phyloP scores from a whole-genome alignment of 1,284 basidiomycete species.

The Stereum hirsutum region DNA sequence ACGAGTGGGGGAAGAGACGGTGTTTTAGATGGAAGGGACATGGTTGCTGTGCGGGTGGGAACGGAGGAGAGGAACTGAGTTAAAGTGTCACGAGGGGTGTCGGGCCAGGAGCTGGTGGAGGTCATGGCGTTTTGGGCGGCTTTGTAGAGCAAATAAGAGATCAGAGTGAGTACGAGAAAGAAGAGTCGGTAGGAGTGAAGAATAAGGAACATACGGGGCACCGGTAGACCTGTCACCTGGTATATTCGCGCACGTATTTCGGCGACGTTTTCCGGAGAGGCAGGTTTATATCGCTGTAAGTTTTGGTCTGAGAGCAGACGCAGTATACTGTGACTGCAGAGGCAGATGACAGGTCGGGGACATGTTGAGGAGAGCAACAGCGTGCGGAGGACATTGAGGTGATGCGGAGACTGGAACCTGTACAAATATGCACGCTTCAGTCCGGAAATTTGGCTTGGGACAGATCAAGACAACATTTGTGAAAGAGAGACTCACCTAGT shows the following conservation, averaged over 20 bases:
- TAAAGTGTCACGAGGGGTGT: conserved; percentile 43
- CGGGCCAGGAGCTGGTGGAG: conserved; percentile 21
- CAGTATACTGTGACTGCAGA: conserved; percentile 52
- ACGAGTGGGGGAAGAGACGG: too few relatives aligned
- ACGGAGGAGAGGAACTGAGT: conserved; percentile 41
- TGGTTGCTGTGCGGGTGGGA: too few relatives aligned
- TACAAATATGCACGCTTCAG: conserved; percentile 7
- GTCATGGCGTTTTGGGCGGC: too few relatives aligned
- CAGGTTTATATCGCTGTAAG: conserved; percentile 12
- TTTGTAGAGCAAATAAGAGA: too few relatives aligned
- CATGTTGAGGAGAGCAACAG: conserved; percentile 55
- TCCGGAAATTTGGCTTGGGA: conserved; percentile 3
- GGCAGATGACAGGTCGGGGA: conserved; percentile 51
- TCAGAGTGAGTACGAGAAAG: too few relatives aligned
- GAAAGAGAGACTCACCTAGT: conserved; percentile 51
- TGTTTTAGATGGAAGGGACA: conserved; percentile 48
- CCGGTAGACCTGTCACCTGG: conserved; percentile 30
- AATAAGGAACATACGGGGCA: too few relatives aligned
- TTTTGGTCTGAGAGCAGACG: conserved; percentile 33
- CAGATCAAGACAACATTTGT: too few relatives aligned
- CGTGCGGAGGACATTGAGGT: conserved; percentile 56
- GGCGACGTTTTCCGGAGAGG: conserved; percentile 28
- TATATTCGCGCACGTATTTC: conserved; percentile 33
- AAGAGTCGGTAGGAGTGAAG: too few relatives aligned
- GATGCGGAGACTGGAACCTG: conserved; percentile 26